Base-by-base conservation (phyloP, 371 early-diverging fungal genomes). In the Mucor irregularis region DNA sequence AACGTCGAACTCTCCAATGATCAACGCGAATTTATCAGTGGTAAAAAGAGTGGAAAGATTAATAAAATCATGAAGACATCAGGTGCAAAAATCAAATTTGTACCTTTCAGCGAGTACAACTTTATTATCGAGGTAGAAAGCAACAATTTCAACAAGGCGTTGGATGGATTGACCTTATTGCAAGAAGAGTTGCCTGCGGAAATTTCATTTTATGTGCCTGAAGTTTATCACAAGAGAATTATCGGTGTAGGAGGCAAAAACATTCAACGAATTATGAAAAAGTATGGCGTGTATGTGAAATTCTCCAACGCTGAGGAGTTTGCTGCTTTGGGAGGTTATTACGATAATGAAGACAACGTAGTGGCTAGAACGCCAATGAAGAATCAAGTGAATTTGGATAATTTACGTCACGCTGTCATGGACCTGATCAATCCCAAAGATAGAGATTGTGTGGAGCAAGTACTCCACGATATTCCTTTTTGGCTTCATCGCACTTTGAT, bases 201-300 rank as follows among this genome's bases (percentile, higher is more conserved):
- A 56, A 85, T 91, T 35, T 86, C 88, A 6, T 97, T 97, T 65
- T 88, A 82, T 70, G 84, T 97, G 7, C 92, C 95, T 44, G 94
- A 94, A 64, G 74, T 84, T 4, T 89, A 87, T 62, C 97, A 97
- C 76, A 95, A 94, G 70, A 86, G 94, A 19, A 93, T 97, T 58
- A 97, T 97, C 59, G 97, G 97, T 21, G 91, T 90, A 16, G 93
- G 93, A 4, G 97, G 97, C 58, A 95, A 93, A 66, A 92, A 93
- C 71, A 95, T 97, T 53, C 95, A 95, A 59, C 79, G 89, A 40
- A 93, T 95, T 64, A 97, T 97, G 97, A 97, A 94, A 54, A 90
- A 92, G 59, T 93, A 87, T 61, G 95, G 94, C 19, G 96, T 97
- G 3, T 95, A 93, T 62, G 93, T 97, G 53, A 97, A 95, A 69